These are phyloP conservation scores for Boletus sp. DNA, from an alignment of 768 basidiomycete genomes.

Conservation along the genomic window DNA sequence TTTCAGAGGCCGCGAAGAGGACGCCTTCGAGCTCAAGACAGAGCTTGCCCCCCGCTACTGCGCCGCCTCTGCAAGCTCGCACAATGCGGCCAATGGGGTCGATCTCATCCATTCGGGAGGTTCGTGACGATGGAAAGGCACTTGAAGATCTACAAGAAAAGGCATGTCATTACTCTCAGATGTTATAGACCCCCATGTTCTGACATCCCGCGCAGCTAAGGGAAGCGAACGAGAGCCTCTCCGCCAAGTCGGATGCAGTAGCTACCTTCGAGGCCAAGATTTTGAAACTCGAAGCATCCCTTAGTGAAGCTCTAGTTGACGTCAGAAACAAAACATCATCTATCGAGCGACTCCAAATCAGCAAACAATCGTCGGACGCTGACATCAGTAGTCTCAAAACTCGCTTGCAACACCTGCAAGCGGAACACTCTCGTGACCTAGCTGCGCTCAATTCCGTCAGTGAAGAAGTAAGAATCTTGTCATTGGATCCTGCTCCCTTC, in stretches of 20 bases:
- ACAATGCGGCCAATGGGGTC: conserved; percentile 52
- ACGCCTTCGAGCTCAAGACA: conserved; percentile 41
- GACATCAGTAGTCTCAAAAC: conserved; percentile 44
- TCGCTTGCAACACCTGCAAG: conserved; percentile 37
- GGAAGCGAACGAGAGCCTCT: conserved; percentile 51
- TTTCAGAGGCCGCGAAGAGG: conserved; percentile 64
- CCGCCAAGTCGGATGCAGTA: conserved; percentile 49
- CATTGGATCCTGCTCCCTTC: not conserved
- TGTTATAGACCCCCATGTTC: not conserved
- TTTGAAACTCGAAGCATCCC: conserved; percentile 44
- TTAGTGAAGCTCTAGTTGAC: conserved; percentile 46
- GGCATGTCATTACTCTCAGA: conserved; percentile 34
- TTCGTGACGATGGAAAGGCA: conserved; percentile 58
- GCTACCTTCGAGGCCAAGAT: conserved; percentile 53
- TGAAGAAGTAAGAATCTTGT: conserved; percentile 45
- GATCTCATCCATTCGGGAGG: conserved; percentile 71
- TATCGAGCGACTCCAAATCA: conserved; percentile 46
- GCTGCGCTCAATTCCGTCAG: conserved; percentile 40
- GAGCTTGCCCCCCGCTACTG: conserved; percentile 32
- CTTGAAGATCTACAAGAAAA: conserved; percentile 58
- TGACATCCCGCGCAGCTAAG: conserved; percentile 45
- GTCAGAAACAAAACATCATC: conserved; percentile 43
- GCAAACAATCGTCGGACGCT: conserved; percentile 46
- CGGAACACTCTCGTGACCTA: conserved; percentile 23
- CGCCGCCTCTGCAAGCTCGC: conserved; percentile 34